phyloP scores from a whole-genome alignment of 306 rosid species.

The Cicer arietinum region DNA sequence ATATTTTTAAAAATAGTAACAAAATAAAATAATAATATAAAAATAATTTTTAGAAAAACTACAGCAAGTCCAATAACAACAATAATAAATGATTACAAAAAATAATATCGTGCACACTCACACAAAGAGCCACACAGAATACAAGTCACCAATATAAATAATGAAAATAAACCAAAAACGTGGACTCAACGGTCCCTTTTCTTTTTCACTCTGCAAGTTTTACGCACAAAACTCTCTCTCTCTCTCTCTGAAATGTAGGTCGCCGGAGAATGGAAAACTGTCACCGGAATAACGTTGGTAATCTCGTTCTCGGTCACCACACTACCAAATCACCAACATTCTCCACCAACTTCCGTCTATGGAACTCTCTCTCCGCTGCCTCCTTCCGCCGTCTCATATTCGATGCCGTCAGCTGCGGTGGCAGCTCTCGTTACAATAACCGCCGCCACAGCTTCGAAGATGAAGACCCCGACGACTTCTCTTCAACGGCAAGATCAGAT shows the following conservation, averaged over 20 bases:
- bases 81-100: no score
- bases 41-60: no score
- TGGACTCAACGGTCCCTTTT: conserved; percentile 44
- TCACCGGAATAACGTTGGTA: conserved; percentile 70
- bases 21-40: no score
- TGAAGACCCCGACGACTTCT: conserved; percentile 9
- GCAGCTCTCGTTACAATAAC: conserved; percentile 63
- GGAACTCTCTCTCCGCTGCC: conserved; percentile 67
- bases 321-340: conserved; percentile 37
- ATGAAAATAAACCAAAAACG: not conserved
- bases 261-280: conserved; percentile 65
- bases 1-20: no score
- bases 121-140: not conserved
- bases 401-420: conserved; percentile 86
- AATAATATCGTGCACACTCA: not conserved
- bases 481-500: conserved; percentile 43
- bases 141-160: conserved; percentile 17
- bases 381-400: conserved; percentile 74
- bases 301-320: conserved; percentile 60
- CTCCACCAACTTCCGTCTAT: conserved; percentile 58
- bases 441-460: conserved; percentile 15
- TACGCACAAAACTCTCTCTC: not conserved
- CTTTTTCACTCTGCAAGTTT: not conserved
- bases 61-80: no score
- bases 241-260: conserved; percentile 53